phyloP scores from a whole-genome alignment of 306 rosid species.

The Nissolia schottii region DNA sequence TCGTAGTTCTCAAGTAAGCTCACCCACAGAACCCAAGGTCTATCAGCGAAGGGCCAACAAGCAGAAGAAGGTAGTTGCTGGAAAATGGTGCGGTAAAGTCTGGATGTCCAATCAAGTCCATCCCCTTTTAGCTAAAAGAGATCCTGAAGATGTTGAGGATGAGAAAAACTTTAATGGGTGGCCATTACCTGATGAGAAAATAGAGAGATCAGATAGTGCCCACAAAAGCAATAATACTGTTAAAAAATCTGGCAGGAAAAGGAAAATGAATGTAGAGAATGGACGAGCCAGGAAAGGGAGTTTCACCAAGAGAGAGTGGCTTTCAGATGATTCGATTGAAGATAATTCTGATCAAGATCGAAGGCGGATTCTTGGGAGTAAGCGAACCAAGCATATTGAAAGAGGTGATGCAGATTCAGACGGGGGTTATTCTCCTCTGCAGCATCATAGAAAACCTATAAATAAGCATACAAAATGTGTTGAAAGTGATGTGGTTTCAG shows the following conservation, averaged over 20 bases:
- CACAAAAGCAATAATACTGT: constrained; percentile 32
- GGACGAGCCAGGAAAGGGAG: constrained; percentile 50
- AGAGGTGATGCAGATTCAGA: constrained; percentile 37
- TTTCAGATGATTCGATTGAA: constrained; percentile 37
- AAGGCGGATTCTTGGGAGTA: constrained; percentile 37
- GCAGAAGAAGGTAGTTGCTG: constrained; percentile 84
- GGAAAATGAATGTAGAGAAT: constrained; percentile 49
- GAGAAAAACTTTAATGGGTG: constrained; percentile 42
- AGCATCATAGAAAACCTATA: constrained; percentile 16
- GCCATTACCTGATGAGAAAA: constrained; percentile 49
- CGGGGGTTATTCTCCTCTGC: constrained; percentile 26
- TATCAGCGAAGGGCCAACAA: constrained; percentile 63
- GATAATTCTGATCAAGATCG: constrained; percentile 24
- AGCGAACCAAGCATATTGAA: constrained; percentile 42
- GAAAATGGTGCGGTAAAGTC: constrained; percentile 98
- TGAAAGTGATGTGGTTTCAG: constrained; percentile 38
- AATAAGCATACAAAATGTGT: constrained; percentile 19
- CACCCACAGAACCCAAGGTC: constrained; percentile 52
- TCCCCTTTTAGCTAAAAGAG: constrained; percentile 67
- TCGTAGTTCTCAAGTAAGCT: constrained; percentile 55
- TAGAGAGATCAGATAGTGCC: constrained; percentile 43
- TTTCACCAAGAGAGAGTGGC: constrained; percentile 28
- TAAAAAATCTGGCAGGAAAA: constrained; percentile 63
- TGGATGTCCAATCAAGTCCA: constrained; percentile 98
- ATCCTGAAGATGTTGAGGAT: constrained; percentile 52